Evolutionary conservation across 2,329 filamentous ascomycete genomes (phyloP).

Genomic region (Epichloe sp.): DNA sequence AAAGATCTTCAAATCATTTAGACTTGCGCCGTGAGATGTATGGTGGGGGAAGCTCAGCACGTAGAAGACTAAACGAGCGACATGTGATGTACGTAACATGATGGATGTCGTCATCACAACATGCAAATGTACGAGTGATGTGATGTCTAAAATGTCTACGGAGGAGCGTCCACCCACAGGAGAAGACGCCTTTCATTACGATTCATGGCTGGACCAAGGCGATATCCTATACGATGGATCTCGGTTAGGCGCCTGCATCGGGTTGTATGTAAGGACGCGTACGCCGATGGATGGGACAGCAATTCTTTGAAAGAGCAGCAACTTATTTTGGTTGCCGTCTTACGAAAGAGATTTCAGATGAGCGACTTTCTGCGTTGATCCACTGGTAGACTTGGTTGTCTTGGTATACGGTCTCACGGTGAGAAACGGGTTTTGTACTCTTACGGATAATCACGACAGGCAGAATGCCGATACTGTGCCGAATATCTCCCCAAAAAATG

Average conservation of each 20-base stretch:
- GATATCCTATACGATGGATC: not conserved
- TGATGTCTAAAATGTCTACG: no score
- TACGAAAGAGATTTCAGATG: not conserved
- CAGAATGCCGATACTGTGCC: not conserved
- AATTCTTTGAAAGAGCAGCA: not conserved
- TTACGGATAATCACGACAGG: no score
- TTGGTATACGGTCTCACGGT: not conserved
- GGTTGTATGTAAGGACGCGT: no score
- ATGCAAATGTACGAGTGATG: no score
- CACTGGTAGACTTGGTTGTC: not conserved
- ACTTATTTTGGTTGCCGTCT: not conserved
- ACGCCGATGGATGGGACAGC: not conserved
- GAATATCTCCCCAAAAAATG: not conserved
- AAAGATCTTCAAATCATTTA: constrained; percentile 13
- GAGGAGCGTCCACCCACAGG: no score
- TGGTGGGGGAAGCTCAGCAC: no score
- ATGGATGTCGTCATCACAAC: no score
- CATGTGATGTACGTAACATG: no score
- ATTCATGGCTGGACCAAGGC: not conserved
- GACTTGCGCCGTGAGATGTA: no score
- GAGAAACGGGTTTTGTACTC: not conserved
- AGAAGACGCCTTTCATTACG: no score
- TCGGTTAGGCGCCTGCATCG: not conserved
- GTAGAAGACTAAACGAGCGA: no score
- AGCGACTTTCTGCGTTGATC: not conserved